Percentiles rank a stretch among this genome's conserved stretches.
Evolutionary conservation across 2,329 filamentous ascomycete species (phyloP).

Genomic region (Cryphonectria nitschkei): DNA sequence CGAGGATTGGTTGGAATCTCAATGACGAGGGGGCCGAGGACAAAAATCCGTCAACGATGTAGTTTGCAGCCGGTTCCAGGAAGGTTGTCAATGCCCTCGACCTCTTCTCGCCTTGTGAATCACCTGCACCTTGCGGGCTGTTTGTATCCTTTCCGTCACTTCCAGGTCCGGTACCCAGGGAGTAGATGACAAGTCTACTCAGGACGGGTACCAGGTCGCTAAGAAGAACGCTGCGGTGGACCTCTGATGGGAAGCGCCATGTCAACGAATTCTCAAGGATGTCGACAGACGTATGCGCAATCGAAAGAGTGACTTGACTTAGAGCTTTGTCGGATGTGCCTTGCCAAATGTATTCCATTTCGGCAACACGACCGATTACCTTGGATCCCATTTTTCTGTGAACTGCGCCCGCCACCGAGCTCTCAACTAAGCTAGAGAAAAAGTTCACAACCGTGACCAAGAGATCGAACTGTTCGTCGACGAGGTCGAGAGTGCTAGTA

Average conservation of each 20-base stretch:
- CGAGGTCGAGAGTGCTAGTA: slow-evolving; percentile 80
- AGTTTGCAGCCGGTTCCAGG: slow-evolving; percentile 73
- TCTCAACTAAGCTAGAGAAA: slow-evolving; percentile 76
- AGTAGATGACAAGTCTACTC: slow-evolving; percentile 70
- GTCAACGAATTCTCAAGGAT: slow-evolving; percentile 83
- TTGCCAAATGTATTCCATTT: slow-evolving; percentile 61
- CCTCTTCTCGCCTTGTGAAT: slow-evolving; percentile 16
- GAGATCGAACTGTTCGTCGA: slow-evolving; percentile 76
- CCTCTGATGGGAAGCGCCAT: slow-evolving; percentile 77
- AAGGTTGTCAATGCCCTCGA: slow-evolving; percentile 52
- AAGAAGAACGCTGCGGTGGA: slow-evolving; percentile 72
- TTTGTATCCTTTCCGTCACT: slow-evolving; percentile 44
- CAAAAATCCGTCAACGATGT: slow-evolving; percentile 77
- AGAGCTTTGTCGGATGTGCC: slow-evolving; percentile 80
- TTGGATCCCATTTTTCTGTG: slow-evolving; percentile 64
- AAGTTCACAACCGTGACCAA: slow-evolving; percentile 73
- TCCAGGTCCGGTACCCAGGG: slow-evolving; percentile 70
- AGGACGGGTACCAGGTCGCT: slow-evolving; percentile 70
- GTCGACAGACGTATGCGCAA: slow-evolving; percentile 77
- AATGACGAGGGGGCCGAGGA: slow-evolving; percentile 70
- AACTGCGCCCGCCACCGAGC: slow-evolving; percentile 71
- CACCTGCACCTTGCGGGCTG: slow-evolving; percentile 31
- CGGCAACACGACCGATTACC: slow-evolving; percentile 49
- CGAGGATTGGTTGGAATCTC: slow-evolving; percentile 76
- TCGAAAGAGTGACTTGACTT: slow-evolving; percentile 69